Conservation (phyloP, 2,329 filamentous ascomycete genomes). For the Metarhizium brunneum region DNA sequence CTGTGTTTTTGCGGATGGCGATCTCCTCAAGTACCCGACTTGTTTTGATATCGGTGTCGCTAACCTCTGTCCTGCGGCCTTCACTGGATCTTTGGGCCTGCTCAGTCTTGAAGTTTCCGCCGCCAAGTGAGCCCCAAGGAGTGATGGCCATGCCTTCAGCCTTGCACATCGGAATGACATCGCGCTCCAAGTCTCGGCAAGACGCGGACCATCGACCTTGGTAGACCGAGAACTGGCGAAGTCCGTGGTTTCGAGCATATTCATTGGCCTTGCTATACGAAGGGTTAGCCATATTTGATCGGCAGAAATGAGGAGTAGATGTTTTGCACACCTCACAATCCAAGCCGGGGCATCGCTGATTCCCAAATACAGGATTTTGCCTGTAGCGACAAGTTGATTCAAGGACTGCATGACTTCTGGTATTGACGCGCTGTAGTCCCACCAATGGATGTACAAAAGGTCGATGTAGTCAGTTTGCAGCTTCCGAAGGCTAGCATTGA, state of each 20-base stretch:
- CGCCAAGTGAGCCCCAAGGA: constrained; percentile 50
- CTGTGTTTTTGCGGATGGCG: constrained; percentile 31
- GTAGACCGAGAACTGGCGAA: constrained; percentile 54
- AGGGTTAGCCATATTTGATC: not conserved
- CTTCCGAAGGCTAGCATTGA: constrained; percentile 48
- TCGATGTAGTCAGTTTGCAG: constrained; percentile 63
- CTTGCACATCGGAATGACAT: constrained; percentile 34
- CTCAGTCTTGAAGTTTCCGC: constrained; percentile 35
- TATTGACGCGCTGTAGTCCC: constrained; percentile 59
- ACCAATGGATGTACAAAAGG: constrained; percentile 55
- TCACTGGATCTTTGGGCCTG: constrained; percentile 23
- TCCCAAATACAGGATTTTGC: constrained; percentile 58
- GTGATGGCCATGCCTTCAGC: constrained; percentile 41
- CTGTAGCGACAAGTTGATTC: constrained; percentile 47
- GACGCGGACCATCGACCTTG: constrained; percentile 33
- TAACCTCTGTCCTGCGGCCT: constrained; percentile 30
- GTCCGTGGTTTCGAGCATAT: constrained; percentile 61
- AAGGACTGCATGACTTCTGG: constrained; percentile 61
- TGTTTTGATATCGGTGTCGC: constrained; percentile 42
- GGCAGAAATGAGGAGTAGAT: not conserved
- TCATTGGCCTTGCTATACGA: constrained; percentile 47
- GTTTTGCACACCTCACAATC: constrained; percentile 39
- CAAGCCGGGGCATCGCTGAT: constrained; percentile 62
- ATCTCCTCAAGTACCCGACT: constrained; percentile 40
- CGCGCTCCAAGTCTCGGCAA: constrained; percentile 30